Conservation (phyloP, 2,329 filamentous ascomycete species). For the Microascus cirrosus region DNA sequence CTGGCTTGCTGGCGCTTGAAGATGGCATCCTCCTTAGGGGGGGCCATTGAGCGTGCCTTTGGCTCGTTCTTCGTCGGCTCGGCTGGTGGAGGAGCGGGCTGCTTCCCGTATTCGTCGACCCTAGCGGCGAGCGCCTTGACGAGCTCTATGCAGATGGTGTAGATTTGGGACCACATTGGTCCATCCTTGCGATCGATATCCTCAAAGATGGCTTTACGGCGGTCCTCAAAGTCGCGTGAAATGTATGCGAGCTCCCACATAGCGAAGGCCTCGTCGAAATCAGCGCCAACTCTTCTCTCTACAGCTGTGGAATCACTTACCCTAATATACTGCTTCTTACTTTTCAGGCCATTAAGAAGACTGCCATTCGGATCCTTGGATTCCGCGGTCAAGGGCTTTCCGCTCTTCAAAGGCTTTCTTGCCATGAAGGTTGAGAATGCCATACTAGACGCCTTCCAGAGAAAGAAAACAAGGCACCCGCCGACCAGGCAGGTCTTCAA, state of each 20-base stretch:
- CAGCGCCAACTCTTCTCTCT: conserved; percentile 9
- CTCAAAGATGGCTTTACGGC: conserved; percentile 71
- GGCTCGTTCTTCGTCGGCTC: conserved; percentile 15
- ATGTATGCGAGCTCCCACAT: conserved; percentile 87
- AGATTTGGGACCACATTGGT: conserved; percentile 72
- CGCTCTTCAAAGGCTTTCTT: conserved; percentile 72
- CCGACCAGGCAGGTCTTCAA: conserved; percentile 46
- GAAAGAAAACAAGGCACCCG: conserved; percentile 53
- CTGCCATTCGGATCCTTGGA: conserved; percentile 89
- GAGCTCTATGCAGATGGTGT: conserved; percentile 55
- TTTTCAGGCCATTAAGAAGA: conserved; percentile 70
- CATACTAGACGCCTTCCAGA: conserved; percentile 70
- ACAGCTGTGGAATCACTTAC: conserved; percentile 26
- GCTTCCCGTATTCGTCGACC: conserved; percentile 49
- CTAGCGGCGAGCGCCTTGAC: conserved; percentile 57
- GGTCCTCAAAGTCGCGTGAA: conserved; percentile 59
- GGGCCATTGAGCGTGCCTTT: conserved; percentile 23
- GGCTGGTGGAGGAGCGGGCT: conserved; percentile 20
- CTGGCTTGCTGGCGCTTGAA: conserved; percentile 26
- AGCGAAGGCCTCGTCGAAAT: conserved; percentile 54
- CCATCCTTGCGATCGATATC: conserved; percentile 78
- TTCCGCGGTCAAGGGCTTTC: conserved; percentile 70
- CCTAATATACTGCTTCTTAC: conserved; percentile 67
- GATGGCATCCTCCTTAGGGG: conserved; percentile 32
- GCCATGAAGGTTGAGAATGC: conserved; percentile 74